A percentile compares a stretch with the other conserved stretches of the same genome.
These are phyloP conservation scores for Aspergillus japonicus DNA, from an alignment of 2,329 filamentous ascomycete genomes.

Conservation along the genomic window DNA sequence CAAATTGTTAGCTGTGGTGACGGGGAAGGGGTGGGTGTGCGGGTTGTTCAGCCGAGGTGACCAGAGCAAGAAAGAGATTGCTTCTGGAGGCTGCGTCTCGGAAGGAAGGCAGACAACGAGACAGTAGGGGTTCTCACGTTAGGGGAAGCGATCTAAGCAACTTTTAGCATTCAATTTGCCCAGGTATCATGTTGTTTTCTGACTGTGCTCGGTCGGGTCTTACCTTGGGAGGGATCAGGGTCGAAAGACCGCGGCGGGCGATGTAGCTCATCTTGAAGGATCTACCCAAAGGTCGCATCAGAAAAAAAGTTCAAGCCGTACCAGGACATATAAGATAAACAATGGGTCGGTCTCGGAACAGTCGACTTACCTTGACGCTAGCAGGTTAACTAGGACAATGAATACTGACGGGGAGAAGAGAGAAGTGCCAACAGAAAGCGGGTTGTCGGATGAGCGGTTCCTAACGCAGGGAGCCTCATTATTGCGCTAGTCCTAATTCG, in stretches of 20 bases:
- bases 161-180: constrained; percentile 40
- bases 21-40: constrained; percentile 6
- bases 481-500: constrained; percentile 37
- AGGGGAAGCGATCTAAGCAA: constrained; percentile 37
- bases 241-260: constrained; percentile 87
- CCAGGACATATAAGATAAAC: background rate
- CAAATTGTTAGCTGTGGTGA: constrained; percentile 35
- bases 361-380: constrained; percentile 34
- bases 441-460: constrained; percentile 37
- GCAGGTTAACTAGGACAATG: constrained; percentile 33
- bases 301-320: constrained; percentile 11
- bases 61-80: constrained; percentile 24
- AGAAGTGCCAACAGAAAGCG: constrained; percentile 36
- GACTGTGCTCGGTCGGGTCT: constrained; percentile 26
- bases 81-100: constrained; percentile 17
- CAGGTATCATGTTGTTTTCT: constrained; percentile 10
- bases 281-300: constrained; percentile 25
- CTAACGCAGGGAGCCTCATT: constrained; percentile 25
- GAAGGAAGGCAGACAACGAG: constrained; percentile 12
- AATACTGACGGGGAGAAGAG: constrained; percentile 34
- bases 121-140: constrained; percentile 33
- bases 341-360: background rate
- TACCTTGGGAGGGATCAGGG: constrained; percentile 99
- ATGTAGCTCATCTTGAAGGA: constrained; percentile 83
- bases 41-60: constrained; percentile 12